phyloP scores from a whole-genome alignment of 2,329 filamentous ascomycete species.

The Sporothrix pallida region DNA sequence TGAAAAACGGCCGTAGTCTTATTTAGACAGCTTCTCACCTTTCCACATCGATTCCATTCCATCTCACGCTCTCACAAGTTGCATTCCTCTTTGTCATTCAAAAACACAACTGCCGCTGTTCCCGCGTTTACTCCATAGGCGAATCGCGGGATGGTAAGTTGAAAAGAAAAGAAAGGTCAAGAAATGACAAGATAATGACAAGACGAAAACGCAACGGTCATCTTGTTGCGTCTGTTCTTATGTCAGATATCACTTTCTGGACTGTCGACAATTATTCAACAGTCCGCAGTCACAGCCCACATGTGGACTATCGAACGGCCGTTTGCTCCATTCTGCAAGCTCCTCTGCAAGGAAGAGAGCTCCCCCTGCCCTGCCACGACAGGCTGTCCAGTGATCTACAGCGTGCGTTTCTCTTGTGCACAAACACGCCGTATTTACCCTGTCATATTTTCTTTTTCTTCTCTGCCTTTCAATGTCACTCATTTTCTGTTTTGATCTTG shows the following conservation, averaged over 20 bases:
- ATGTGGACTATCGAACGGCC: background rate
- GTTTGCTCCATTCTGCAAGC: constrained; percentile 17
- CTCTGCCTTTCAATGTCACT: background rate
- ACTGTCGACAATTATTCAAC: background rate
- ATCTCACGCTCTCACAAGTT: too few species aligned
- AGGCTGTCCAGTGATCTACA: background rate
- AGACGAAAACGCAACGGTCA: background rate
- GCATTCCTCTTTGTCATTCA: too few species aligned
- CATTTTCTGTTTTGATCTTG: background rate
- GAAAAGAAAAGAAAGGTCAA: background rate
- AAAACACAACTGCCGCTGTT: background rate
- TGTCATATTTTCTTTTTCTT: background rate
- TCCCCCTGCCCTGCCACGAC: too few species aligned
- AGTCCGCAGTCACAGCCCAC: background rate
- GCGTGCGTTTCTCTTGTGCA: background rate
- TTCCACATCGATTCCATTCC: background rate
- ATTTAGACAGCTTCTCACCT: background rate
- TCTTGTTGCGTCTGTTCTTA: background rate
- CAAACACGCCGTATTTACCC: background rate
- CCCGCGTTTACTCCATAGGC: background rate
- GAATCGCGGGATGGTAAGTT: constrained; percentile 2
- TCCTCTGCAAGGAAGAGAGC: background rate
- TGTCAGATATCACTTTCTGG: constrained; percentile 20
- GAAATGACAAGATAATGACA: background rate
- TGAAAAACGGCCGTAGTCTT: background rate